These are phyloP conservation scores for Aschersonia sp. DNA, from an alignment of 2,329 filamentous ascomycete genomes.

Conservation along the genomic window DNA sequence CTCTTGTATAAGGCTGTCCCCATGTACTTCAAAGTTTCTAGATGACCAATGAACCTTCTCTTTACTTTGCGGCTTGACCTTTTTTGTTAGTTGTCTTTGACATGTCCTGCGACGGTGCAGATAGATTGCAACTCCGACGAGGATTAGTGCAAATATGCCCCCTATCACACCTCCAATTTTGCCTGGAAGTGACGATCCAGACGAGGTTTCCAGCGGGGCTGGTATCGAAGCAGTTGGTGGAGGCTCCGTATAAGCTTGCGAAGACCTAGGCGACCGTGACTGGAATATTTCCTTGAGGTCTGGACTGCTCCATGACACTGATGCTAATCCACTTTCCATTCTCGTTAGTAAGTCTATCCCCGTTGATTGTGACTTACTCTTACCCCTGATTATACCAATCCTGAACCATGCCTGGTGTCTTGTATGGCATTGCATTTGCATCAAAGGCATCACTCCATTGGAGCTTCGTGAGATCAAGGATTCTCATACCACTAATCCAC, in stretches of 20 bases:
- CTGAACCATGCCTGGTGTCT: conserved; percentile 15
- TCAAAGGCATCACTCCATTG: conserved; percentile 19
- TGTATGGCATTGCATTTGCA: conserved; percentile 17
- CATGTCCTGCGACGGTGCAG: background rate
- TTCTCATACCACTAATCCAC: conserved; percentile 20
- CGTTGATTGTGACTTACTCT: background rate
- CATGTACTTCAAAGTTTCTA: too few species aligned
- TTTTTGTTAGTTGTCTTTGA: background rate
- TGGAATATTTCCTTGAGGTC: conserved; percentile 12
- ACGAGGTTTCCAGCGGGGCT: background rate
- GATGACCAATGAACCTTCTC: too few species aligned
- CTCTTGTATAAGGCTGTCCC: too few species aligned
- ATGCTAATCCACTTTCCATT: conserved; percentile 7
- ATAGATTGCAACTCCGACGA: background rate
- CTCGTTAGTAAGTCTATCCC: background rate
- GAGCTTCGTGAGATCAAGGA: conserved; percentile 24
- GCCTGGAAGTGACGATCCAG: background rate
- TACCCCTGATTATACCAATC: conserved; percentile 17
- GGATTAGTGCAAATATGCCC: background rate
- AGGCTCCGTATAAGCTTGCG: background rate
- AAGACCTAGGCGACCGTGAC: background rate
- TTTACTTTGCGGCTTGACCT: background rate
- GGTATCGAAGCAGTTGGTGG: background rate
- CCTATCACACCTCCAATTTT: background rate
- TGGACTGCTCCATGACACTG: conserved; percentile 12